A percentile compares a stretch with the other conserved stretches of the same genome.
These are phyloP conservation scores for Basidiobolus meristosporus DNA, from an alignment of 371 early-diverging fungal species.

Conservation along the genomic window DNA sequence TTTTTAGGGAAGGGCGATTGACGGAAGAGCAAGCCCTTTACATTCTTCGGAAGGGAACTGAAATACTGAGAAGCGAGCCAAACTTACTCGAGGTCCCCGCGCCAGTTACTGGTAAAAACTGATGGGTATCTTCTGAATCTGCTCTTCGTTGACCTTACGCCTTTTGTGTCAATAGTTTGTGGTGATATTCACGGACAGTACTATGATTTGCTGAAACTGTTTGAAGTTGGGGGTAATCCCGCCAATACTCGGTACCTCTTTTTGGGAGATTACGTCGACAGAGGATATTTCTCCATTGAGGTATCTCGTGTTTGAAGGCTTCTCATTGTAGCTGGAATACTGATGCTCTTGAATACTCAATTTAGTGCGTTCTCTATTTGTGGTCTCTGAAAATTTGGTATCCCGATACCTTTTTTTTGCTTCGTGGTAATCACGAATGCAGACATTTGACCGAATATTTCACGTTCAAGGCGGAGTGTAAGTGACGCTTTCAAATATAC, in stretches of 20 bases:
- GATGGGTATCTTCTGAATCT: no score
- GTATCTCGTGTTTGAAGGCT: slow-evolving; percentile 11
- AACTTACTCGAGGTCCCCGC: slow-evolving; percentile 76
- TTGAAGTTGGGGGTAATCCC: slow-evolving; percentile 93
- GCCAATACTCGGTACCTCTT: slow-evolving; percentile 74
- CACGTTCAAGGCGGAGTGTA: slow-evolving; percentile 92
- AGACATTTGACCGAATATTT: slow-evolving; percentile 94
- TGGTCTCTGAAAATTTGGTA: slow-evolving; percentile 86
- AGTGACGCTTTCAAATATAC: no score
- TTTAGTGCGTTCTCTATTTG: slow-evolving; percentile 77
- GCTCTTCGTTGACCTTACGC: no score
- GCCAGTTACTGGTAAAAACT: slow-evolving; percentile 73
- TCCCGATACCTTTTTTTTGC: slow-evolving; percentile 73
- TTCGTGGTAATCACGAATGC: slow-evolving; percentile 98
- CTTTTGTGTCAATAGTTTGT: no score
- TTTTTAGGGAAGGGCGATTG: slow-evolving; percentile 76
- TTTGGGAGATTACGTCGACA: slow-evolving; percentile 96
- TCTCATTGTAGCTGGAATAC: background rate
- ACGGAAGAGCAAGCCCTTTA: slow-evolving; percentile 78
- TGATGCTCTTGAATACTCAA: background rate
- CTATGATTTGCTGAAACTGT: slow-evolving; percentile 94
- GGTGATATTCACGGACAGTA: slow-evolving; percentile 99
- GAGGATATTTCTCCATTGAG: slow-evolving; percentile 89
- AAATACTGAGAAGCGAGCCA: slow-evolving; percentile 54
- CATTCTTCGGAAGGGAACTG: slow-evolving; percentile 57